A percentile compares a stretch with the other conserved stretches of the same genome.
phyloP scores from a whole-genome alignment of 768 basidiomycete species.

The Amanita subjunquillea region DNA sequence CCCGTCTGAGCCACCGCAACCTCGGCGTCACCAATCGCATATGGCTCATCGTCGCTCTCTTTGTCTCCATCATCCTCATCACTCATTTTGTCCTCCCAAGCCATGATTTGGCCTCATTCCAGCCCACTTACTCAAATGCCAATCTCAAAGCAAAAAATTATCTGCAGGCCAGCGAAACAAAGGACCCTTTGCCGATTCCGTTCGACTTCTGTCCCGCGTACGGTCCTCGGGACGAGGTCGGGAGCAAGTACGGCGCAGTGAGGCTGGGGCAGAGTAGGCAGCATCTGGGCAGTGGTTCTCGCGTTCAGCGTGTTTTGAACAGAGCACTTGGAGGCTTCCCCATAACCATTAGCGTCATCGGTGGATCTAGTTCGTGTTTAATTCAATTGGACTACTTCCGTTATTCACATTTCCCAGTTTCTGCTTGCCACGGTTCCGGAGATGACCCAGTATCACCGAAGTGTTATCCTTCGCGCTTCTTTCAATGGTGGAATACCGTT shows the following conservation, averaged over 20 bases:
- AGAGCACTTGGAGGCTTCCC: slow-evolving; percentile 79
- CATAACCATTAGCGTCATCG: slow-evolving; percentile 82
- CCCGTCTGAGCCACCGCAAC: slow-evolving; percentile 44
- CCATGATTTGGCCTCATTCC: slow-evolving; percentile 14
- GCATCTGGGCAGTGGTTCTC: slow-evolving; percentile 71
- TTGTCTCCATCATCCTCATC: slow-evolving; percentile 44
- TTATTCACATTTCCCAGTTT: slow-evolving; percentile 40
- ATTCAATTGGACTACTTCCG: slow-evolving; percentile 6
- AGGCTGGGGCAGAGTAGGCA: slow-evolving; percentile 64
- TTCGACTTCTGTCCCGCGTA: slow-evolving; percentile 90
- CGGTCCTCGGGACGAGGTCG: slow-evolving; percentile 74
- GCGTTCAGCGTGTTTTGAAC: slow-evolving; percentile 74
- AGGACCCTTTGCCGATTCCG: slow-evolving; percentile 43
- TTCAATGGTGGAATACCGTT: slow-evolving; percentile 95
- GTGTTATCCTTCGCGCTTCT: slow-evolving; percentile 94
- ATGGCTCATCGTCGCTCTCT: slow-evolving; percentile 47
- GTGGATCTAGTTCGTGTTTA: slow-evolving; percentile 63
- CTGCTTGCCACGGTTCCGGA: slow-evolving; percentile 89
- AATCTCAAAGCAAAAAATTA: slow-evolving; percentile 72
- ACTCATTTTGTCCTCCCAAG: slow-evolving; percentile 46
- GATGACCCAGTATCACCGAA: slow-evolving; percentile 75
- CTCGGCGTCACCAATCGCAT: slow-evolving; percentile 63
- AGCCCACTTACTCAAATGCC: slow-evolving; percentile 27
- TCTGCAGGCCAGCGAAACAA: slow-evolving; percentile 45
- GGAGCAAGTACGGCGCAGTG: slow-evolving; percentile 66